Evolutionary conservation across 129 eudicot species (phyloP).

Genomic region (Tagetes patula): DNA sequence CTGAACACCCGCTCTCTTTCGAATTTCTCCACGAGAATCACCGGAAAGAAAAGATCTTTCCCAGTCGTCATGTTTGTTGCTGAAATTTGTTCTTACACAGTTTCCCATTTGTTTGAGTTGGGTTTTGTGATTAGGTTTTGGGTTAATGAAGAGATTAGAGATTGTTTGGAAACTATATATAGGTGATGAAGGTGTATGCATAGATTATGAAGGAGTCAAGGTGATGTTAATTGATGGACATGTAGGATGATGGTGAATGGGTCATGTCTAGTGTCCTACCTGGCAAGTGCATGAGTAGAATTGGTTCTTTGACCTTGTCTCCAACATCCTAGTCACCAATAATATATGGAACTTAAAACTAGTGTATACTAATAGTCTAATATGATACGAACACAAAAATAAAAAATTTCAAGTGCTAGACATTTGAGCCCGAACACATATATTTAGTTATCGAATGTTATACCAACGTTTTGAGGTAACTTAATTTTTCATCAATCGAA

Average conservation of each 20-base stretch:
- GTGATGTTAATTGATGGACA: constrained; percentile 28
- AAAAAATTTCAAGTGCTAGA: no score
- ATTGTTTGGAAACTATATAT: constrained; percentile 12
- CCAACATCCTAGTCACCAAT: constrained; percentile 10
- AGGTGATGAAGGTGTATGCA: constrained; percentile 23
- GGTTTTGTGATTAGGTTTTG: not conserved
- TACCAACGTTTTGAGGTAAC: no score
- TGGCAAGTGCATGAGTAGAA: constrained; percentile 23
- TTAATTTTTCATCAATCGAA: no score
- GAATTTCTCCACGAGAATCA: not conserved
- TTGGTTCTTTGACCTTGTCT: constrained; percentile 27
- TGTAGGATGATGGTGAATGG: constrained; percentile 23
- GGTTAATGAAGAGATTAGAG: constrained; percentile 18
- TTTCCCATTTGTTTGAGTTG: constrained; percentile 42
- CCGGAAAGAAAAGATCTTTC: constrained; percentile 12
- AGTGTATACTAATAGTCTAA: no score
- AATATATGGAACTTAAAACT: no score
- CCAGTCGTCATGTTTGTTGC: constrained; percentile 10
- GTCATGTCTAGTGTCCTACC: constrained; percentile 25
- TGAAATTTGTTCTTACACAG: constrained; percentile 41
- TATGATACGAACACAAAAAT: no score
- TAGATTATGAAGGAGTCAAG: constrained; percentile 6
- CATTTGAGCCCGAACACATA: no score
- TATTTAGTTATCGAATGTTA: no score
- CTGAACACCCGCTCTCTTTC: constrained; percentile 9